A percentile compares a stretch with the other conserved stretches of the same genome.
Evolutionary conservation across 1,284 basidiomycete genomes (phyloP).

Genomic region (Tilletiaria anomala): DNA sequence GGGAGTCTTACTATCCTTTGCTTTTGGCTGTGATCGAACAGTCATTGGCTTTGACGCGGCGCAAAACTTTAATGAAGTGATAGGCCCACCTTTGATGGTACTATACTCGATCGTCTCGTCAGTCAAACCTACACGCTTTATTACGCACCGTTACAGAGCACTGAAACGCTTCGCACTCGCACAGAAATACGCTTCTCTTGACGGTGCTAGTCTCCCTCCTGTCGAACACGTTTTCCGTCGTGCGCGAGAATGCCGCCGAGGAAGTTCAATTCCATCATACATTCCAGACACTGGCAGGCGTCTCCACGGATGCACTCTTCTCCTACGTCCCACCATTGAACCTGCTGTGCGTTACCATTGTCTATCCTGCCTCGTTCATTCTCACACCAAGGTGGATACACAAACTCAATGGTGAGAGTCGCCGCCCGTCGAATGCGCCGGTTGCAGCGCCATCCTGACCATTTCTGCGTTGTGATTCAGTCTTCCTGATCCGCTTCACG

Average conservation of each 20-base stretch:
- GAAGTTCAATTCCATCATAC: constrained; percentile 62
- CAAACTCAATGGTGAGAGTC: constrained; percentile 50
- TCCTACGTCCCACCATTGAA: constrained; percentile 75
- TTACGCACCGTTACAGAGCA: too few species aligned
- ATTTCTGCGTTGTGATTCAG: too few species aligned
- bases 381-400: constrained; percentile 43
- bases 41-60: too few species aligned
- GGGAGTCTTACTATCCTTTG: too few species aligned
- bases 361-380: constrained; percentile 7
- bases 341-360: constrained; percentile 14
- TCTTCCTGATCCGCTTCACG: constrained; percentile 50
- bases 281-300: constrained; percentile 45
- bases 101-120: too few species aligned
- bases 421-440: too few species aligned
- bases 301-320: constrained; percentile 75
- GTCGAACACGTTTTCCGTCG: constrained; percentile 79
- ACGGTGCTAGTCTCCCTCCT: constrained; percentile 59
- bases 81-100: too few species aligned
- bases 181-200: too few species aligned
- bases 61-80: too few species aligned
- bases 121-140: too few species aligned
- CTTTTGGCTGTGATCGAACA: too few species aligned
- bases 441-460: constrained; percentile 1
- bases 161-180: too few species aligned
- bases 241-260: constrained; percentile 77